Conservation (phyloP, 2,329 filamentous ascomycete genomes). For the Neurospora sp. region DNA sequence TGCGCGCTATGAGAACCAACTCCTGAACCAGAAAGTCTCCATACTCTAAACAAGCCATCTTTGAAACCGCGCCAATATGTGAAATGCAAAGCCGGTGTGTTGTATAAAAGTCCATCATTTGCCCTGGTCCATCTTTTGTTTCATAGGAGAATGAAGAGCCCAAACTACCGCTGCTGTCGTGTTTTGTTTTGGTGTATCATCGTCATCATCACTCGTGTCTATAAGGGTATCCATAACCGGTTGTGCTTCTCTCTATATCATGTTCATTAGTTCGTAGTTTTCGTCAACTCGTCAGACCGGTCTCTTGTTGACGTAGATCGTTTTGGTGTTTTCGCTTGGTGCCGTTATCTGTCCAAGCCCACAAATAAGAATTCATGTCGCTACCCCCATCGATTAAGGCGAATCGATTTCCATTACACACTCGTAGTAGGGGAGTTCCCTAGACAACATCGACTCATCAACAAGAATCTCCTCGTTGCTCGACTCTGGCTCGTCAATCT, state of each 20-base stretch:
- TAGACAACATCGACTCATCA: conserved; percentile 30
- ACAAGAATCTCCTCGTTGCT: conserved; percentile 33
- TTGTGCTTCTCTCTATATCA: neutral
- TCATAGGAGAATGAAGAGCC: neutral
- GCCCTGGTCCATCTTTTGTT: neutral
- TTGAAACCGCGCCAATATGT: neutral
- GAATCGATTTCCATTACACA: conserved; percentile 43
- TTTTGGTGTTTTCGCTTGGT: neutral
- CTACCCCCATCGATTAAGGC: conserved; percentile 12
- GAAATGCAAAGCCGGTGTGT: neutral
- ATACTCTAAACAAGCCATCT: neutral
- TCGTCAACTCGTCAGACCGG: neutral
- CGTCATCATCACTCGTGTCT: neutral
- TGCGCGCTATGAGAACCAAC: neutral
- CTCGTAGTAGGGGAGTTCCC: conserved; percentile 41
- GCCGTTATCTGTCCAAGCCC: neutral
- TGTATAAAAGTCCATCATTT: neutral
- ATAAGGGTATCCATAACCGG: neutral
- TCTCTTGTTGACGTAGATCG: neutral
- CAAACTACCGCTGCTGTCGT: neutral
- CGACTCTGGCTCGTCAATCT: conserved; percentile 42
- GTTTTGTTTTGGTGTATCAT: neutral
- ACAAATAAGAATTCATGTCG: neutral
- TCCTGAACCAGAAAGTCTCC: neutral
- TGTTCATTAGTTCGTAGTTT: neutral